Conservation (phyloP, 306 rosid species). For the Purshia tridentata region DNA sequence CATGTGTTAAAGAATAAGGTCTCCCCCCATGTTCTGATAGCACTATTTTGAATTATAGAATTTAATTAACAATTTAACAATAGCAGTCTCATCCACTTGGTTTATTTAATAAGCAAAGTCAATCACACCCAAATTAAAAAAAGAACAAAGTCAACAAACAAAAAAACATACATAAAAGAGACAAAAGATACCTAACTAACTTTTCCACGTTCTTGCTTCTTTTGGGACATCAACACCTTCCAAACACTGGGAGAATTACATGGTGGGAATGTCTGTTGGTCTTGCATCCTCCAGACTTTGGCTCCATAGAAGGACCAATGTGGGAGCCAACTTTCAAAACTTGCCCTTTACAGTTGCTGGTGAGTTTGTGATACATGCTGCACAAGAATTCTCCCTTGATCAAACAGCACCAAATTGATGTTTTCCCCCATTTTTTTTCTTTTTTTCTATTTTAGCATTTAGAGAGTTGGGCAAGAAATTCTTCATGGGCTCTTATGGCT, state of each 20-base stretch:
- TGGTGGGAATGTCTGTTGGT: background rate
- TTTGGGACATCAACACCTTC: background rate
- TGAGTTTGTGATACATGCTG: background rate
- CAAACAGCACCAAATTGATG: background rate
- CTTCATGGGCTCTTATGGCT: background rate
- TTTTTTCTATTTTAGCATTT: background rate
- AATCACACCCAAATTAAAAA: background rate
- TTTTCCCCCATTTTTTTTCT: background rate
- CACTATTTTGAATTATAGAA: too few species aligned
- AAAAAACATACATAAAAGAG: background rate
- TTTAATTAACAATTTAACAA: background rate
- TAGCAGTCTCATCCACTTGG: background rate
- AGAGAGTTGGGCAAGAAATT: background rate
- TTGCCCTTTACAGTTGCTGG: background rate
- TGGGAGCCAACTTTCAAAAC: background rate
- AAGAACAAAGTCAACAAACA: background rate
- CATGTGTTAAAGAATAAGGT: background rate
- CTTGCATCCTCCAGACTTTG: background rate
- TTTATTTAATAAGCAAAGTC: background rate
- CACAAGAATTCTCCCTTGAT: constrained; percentile 6
- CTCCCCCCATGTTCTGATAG: too few species aligned
- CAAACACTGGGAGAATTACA: background rate
- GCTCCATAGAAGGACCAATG: background rate
- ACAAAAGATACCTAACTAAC: background rate
- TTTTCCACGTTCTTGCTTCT: background rate